phyloP scores from a whole-genome alignment of 2,329 filamentous ascomycete genomes.

The Scedosporium boydii region DNA sequence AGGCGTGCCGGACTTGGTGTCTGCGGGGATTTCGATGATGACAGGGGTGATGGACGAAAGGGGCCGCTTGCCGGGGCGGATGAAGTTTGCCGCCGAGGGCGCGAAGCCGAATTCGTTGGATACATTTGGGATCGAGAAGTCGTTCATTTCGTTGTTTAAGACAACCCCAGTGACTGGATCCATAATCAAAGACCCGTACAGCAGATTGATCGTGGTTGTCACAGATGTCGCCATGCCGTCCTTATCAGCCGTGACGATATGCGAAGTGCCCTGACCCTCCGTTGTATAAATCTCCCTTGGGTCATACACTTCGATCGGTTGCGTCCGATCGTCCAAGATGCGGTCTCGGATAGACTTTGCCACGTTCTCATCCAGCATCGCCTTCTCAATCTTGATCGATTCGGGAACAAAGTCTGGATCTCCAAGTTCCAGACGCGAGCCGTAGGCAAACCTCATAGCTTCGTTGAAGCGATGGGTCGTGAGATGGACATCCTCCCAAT shows the following conservation, averaged over 20 bases:
- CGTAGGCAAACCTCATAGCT: conserved; percentile 84
- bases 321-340: conserved; percentile 64
- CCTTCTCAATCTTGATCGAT: conserved; percentile 45
- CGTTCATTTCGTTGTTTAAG: conserved; percentile 62
- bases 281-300: conserved; percentile 56
- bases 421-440: conserved; percentile 65
- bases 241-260: conserved; percentile 62
- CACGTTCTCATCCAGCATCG: conserved; percentile 55
- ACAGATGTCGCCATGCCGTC: conserved; percentile 68
- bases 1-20: conserved; percentile 14
- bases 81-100: conserved; percentile 71
- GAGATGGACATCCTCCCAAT: conserved; percentile 46
- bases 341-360: conserved; percentile 50
- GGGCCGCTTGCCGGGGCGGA: conserved; percentile 71
- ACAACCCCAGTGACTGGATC: conserved; percentile 77
- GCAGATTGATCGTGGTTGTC: conserved; percentile 80
- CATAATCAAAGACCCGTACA: conserved; percentile 73
- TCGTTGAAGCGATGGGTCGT: conserved; percentile 72
- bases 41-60: conserved; percentile 74
- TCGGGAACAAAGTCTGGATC: conserved; percentile 68
- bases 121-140: conserved; percentile 75
- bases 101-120: conserved; percentile 79
- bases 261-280: conserved; percentile 64
- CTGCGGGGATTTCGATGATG: conserved; percentile 57
- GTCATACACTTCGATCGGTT: conserved; percentile 66